A percentile compares a stretch with the other conserved stretches of the same genome.
Evolutionary conservation across 148 eudicot species (phyloP).

Genomic region (Persicaria maculosa): DNA sequence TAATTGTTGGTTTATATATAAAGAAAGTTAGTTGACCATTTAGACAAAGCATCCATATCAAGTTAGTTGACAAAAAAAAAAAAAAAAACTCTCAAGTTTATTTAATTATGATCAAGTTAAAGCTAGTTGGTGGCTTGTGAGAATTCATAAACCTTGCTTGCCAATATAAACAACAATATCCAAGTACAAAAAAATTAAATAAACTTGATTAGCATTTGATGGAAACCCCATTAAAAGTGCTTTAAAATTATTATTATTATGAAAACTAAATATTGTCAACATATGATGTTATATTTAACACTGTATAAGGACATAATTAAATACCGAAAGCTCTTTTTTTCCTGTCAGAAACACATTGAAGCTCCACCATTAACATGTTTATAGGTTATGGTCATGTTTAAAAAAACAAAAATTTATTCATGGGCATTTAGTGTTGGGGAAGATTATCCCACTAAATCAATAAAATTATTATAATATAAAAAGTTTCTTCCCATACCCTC

Average conservation of each 20-base stretch:
- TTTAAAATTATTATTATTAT: background rate
- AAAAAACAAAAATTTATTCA: too few species aligned
- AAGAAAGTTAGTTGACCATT: background rate
- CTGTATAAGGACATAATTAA: background rate
- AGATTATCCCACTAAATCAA: background rate
- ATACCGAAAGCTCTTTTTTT: background rate
- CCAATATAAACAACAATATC: background rate
- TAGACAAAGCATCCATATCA: background rate
- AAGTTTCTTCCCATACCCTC: conserved; percentile 12
- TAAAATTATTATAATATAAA: background rate
- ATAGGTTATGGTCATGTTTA: background rate
- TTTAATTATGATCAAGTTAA: background rate
- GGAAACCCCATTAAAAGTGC: background rate
- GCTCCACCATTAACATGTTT: background rate
- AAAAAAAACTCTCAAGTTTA: background rate
- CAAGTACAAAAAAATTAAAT: background rate
- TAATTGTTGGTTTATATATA: background rate
- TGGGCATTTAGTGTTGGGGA: background rate
- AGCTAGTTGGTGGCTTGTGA: conserved; percentile 3
- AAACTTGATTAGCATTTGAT: background rate
- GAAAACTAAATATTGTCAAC: background rate
- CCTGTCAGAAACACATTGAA: background rate
- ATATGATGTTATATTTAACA: background rate
- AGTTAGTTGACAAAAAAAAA: conserved; percentile 1
- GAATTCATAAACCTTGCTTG: conserved; percentile 6